Conservation (phyloP, 257 asterid genomes). For the Fraxinus anomala region DNA sequence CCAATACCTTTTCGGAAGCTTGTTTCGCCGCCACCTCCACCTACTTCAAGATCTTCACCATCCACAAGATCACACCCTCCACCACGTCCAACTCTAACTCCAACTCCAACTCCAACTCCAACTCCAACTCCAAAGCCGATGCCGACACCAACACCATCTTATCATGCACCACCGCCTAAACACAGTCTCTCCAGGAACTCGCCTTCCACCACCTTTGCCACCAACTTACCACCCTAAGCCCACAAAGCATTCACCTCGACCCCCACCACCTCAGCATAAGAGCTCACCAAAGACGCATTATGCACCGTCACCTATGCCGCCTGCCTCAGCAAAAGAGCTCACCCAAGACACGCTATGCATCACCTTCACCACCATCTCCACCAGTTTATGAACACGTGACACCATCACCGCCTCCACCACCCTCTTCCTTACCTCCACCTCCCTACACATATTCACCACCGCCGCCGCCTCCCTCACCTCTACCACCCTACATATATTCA, state of each 20-base stretch:
- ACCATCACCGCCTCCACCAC: slow-evolving; percentile 25
- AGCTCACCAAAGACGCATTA: slow-evolving; percentile 22
- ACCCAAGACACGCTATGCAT: slow-evolving; percentile 19
- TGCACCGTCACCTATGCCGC: background rate
- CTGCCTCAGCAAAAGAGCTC: slow-evolving; percentile 24
- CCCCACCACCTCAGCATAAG: slow-evolving; percentile 41
- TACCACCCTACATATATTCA: slow-evolving; percentile 31
- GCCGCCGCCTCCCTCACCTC: slow-evolving; percentile 31
- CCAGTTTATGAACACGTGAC: slow-evolving; percentile 1
- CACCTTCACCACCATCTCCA: slow-evolving; percentile 35
- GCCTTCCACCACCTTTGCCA: slow-evolving; percentile 17
- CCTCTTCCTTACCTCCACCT: slow-evolving; percentile 22
- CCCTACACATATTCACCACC: slow-evolving; percentile 24
- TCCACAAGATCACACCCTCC: slow-evolving; percentile 45
- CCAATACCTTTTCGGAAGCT: background rate
- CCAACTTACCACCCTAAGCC: slow-evolving; percentile 24
- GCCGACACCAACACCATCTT: slow-evolving; percentile 14
- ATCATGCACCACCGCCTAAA: background rate
- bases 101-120: no score
- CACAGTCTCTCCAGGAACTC: slow-evolving; percentile 14
- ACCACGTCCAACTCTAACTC: slow-evolving; percentile 25
- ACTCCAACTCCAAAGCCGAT: background rate
- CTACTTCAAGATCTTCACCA: slow-evolving; percentile 43
- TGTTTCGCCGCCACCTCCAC: slow-evolving; percentile 43
- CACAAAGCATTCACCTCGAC: slow-evolving; percentile 6